Percentiles rank a stretch among this genome's conserved stretches.
These are phyloP conservation scores for Biscogniauxia mediterranea DNA, from an alignment of 2,329 filamentous ascomycete genomes.

Conservation along the genomic window DNA sequence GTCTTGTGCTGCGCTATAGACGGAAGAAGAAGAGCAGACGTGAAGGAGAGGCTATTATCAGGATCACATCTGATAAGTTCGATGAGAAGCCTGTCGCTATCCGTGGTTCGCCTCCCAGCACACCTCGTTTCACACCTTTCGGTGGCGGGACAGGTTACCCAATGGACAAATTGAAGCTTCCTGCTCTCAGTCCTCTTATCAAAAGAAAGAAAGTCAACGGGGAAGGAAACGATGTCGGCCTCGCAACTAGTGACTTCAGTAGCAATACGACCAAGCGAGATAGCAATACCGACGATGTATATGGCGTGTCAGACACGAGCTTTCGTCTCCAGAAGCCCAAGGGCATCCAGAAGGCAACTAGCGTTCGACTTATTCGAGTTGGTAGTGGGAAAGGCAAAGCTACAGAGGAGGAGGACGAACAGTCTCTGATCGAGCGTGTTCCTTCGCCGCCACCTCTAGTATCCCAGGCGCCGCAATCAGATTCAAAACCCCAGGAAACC, in stretches of 20 bases:
- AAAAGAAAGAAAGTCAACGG: slow-evolving; percentile 21
- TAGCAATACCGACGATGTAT: slow-evolving; percentile 18
- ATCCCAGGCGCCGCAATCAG: slow-evolving; percentile 1
- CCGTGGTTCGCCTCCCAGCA: slow-evolving; percentile 18
- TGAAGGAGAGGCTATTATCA: slow-evolving; percentile 8
- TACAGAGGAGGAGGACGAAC: slow-evolving; percentile 16
- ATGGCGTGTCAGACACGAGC: slow-evolving; percentile 16
- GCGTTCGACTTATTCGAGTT: slow-evolving; percentile 31
- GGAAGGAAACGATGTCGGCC: slow-evolving; percentile 20
- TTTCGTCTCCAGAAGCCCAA: slow-evolving; percentile 31
- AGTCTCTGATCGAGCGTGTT: slow-evolving; percentile 9
- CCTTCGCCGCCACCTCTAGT: slow-evolving; percentile 8
- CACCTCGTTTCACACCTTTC: slow-evolving; percentile 28
- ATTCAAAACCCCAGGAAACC: background rate
- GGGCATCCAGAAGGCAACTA: slow-evolving; percentile 27
- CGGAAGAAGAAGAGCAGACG: slow-evolving; percentile 22
- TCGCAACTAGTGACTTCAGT: slow-evolving; percentile 24
- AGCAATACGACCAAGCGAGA: slow-evolving; percentile 6
- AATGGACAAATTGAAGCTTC: slow-evolving; percentile 30
- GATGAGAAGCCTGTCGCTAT: slow-evolving; percentile 26
- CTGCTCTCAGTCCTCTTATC: slow-evolving; percentile 23
- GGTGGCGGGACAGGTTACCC: slow-evolving; percentile 22
- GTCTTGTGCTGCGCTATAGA: slow-evolving; percentile 27
- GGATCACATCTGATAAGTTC: slow-evolving; percentile 9
- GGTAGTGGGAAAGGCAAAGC: slow-evolving; percentile 23